A percentile compares a stretch with the other conserved stretches of the same genome.
Conservation (phyloP, 148 eudicot genomes). For the Rhododendron williamsianum region DNA sequence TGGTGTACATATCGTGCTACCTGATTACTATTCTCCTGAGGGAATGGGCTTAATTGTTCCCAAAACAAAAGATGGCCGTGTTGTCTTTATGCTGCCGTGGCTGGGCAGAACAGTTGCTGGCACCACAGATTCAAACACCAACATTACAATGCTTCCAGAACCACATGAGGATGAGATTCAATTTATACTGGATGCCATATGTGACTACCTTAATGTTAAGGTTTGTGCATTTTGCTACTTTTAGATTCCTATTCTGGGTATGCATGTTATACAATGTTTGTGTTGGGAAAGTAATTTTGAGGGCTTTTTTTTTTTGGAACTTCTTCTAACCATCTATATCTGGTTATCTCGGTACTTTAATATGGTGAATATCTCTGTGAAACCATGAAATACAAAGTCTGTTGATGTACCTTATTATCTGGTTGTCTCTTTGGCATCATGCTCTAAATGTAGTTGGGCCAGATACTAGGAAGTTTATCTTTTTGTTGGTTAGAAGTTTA, state of each 20-base stretch:
- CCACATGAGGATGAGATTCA: conserved; percentile 95
- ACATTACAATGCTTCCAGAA: conserved; percentile 89
- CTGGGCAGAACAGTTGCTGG: conserved; percentile 96
- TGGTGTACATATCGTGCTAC: conserved; percentile 90
- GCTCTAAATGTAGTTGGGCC: background rate
- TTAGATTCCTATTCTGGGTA: background rate
- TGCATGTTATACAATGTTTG: background rate
- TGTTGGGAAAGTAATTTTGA: background rate
- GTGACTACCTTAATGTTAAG: conserved; percentile 70
- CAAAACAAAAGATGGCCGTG: conserved; percentile 98
- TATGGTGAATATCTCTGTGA: background rate
- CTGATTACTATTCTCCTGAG: conserved; percentile 96
- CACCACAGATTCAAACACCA: conserved; percentile 87
- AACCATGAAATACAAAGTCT: background rate
- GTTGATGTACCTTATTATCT: background rate
- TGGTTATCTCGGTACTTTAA: background rate
- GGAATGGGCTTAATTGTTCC: conserved; percentile 99
- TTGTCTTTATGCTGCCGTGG: conserved; percentile 98
- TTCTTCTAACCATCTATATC: background rate
- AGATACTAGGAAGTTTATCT: background rate
- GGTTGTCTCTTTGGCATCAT: background rate
- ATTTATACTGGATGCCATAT: conserved; percentile 81
- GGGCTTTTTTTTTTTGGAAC: background rate
- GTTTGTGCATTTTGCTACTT: conserved; percentile 2
- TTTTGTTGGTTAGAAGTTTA: background rate